Percentiles rank a stretch among this genome's conserved stretches.
These are phyloP conservation scores for Botrytis aclada DNA, from an alignment of 2,329 filamentous ascomycete species.

Conservation along the genomic window DNA sequence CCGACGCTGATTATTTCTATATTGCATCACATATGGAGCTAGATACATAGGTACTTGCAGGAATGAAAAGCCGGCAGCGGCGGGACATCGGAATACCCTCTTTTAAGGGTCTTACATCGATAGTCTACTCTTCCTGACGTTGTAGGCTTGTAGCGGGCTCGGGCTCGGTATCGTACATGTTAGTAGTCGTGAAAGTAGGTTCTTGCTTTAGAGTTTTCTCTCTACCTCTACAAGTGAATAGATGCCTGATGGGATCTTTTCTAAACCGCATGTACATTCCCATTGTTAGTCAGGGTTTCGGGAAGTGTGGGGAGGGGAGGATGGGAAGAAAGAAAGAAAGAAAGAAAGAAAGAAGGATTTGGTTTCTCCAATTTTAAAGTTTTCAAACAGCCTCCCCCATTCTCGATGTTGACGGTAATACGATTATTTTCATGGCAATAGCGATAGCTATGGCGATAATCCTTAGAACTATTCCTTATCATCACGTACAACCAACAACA, in stretches of 20 bases:
- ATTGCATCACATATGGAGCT: conserved; percentile 16
- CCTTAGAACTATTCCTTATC: background rate
- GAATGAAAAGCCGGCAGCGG: background rate
- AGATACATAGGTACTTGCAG: background rate
- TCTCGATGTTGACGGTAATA: background rate
- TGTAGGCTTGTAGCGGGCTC: background rate
- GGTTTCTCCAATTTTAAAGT: background rate
- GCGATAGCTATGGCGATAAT: background rate
- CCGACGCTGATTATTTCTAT: conserved; percentile 5
- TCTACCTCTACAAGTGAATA: background rate
- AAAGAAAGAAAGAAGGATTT: background rate
- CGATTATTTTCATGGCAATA: background rate
- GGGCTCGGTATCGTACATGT: conserved; percentile 10
- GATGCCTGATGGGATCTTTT: background rate
- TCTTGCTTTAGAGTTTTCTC: background rate
- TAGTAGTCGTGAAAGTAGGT: conserved; percentile 7
- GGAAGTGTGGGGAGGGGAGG: background rate
- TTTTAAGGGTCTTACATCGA: conserved; percentile 4
- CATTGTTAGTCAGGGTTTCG: background rate
- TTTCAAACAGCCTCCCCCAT: background rate
- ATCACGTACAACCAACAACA: conserved; percentile 4
- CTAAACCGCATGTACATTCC: background rate
- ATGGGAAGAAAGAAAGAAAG: background rate
- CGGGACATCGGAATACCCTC: conserved; percentile 12
- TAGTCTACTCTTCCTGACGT: background rate